Conservation (phyloP, 129 eudicot genomes). For the Arctium lappa region DNA sequence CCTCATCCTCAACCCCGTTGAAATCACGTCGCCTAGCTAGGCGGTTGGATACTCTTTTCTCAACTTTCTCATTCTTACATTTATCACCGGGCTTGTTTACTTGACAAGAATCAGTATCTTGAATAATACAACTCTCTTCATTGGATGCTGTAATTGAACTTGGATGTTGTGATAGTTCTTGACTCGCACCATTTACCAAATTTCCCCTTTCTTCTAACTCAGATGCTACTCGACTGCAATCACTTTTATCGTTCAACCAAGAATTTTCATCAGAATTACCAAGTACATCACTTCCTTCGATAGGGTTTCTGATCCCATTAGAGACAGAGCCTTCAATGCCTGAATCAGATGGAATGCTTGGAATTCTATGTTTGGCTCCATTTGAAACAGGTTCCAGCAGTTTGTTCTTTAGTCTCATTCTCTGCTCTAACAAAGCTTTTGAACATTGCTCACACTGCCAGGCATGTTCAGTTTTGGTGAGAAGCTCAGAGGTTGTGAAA, state of each 20-base stretch:
- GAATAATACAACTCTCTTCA: conserved; percentile 12
- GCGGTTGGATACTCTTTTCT: background rate
- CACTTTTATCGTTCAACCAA: conserved; percentile 15
- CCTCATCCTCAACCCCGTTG: conserved; percentile 42
- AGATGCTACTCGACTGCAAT: conserved; percentile 6
- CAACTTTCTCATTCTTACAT: conserved; percentile 11
- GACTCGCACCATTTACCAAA: conserved; percentile 16
- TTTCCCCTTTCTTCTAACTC: conserved; percentile 20
- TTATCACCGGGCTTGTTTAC: conserved; percentile 4
- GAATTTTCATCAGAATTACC: conserved; percentile 18
- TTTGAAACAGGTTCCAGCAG: conserved; percentile 10
- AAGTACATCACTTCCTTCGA: background rate
- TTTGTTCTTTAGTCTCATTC: conserved; percentile 32
- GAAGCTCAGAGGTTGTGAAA: conserved; percentile 75
- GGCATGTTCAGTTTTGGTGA: conserved; percentile 70
- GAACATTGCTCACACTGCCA: conserved; percentile 92
- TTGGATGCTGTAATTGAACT: background rate
- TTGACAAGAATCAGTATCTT: conserved; percentile 7
- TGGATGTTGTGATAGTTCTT: conserved; percentile 7
- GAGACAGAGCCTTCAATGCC: conserved; percentile 15
- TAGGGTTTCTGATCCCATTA: background rate
- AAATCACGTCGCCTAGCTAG: conserved; percentile 23
- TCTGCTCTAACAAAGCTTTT: conserved; percentile 40
- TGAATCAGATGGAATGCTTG: conserved; percentile 12
- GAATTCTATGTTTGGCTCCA: conserved; percentile 20